phyloP scores from a whole-genome alignment of 306 rosid genomes.

The Pyrus betulifolia region DNA sequence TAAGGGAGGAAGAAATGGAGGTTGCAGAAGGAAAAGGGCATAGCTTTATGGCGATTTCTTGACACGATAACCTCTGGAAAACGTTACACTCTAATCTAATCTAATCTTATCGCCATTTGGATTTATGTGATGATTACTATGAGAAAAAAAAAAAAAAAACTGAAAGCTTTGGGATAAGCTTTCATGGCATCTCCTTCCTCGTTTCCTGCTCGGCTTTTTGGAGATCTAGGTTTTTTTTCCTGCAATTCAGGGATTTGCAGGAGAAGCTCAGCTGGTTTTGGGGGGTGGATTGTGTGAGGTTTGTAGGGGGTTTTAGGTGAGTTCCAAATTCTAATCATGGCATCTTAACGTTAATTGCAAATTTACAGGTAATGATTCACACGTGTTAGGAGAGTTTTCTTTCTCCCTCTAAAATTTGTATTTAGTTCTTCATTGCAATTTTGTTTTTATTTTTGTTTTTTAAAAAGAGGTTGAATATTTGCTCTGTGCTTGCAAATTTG shows the following conservation, averaged over 20 bases:
- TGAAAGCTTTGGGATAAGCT: neutral
- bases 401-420: neutral
- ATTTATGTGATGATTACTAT: neutral
- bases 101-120: neutral
- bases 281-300: neutral
- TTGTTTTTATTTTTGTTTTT: neutral
- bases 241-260: neutral
- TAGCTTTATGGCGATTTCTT: neutral
- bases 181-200: neutral
- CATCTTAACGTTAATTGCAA: neutral
- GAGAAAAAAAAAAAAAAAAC: neutral
- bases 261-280: neutral
- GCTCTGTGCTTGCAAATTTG: neutral
- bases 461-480: neutral
- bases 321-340: neutral
- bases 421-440: neutral
- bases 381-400: neutral
- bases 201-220: neutral
- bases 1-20: neutral
- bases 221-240: neutral
- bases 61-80: conserved; percentile 4
- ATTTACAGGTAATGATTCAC: neutral
- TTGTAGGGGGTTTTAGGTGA: neutral
- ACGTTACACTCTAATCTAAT: conserved; percentile 1
- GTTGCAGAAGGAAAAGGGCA: conserved; percentile 10